Conservation (phyloP, 441 rosid species). For the Euphorbia celastroides region DNA sequence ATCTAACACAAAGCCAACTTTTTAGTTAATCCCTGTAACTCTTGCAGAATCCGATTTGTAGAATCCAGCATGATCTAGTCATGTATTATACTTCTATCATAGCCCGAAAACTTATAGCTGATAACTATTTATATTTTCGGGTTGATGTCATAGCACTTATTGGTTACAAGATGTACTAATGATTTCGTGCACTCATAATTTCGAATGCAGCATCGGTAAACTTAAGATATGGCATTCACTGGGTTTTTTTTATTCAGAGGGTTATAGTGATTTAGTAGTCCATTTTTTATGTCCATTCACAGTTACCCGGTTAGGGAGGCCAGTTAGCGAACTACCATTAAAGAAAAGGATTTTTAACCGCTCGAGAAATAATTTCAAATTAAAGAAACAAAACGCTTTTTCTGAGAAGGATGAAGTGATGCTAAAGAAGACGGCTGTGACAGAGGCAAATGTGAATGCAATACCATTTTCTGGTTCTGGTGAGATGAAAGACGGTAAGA, state of each 20-base stretch:
- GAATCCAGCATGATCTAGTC: neutral
- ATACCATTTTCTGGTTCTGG: neutral
- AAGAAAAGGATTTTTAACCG: conserved; percentile 17
- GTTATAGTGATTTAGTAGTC: neutral
- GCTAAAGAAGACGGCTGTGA: conserved; percentile 6
- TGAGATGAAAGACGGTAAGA: conserved; percentile 3
- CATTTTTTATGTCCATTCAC: neutral
- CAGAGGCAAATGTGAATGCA: conserved; percentile 4
- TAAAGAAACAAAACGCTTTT: neutral
- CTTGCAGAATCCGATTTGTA: neutral
- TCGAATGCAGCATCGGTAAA: neutral
- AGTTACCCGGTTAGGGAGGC: neutral
- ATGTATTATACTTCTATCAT: neutral
- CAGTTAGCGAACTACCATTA: conserved; percentile 13
- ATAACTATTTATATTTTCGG: neutral
- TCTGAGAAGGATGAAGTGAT: neutral
- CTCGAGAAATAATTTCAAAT: neutral
- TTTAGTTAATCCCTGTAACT: neutral
- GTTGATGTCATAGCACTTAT: neutral
- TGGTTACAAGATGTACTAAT: neutral
- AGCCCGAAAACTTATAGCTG: neutral
- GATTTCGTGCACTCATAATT: neutral
- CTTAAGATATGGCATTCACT: neutral
- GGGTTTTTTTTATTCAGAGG: neutral
- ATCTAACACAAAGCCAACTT: conserved; percentile 3